Evolutionary conservation across 2,329 filamentous ascomycete species (phyloP), one percentile per base, ranked within the genome.

Genomic region (Achaetomium macrosporum): DNA sequence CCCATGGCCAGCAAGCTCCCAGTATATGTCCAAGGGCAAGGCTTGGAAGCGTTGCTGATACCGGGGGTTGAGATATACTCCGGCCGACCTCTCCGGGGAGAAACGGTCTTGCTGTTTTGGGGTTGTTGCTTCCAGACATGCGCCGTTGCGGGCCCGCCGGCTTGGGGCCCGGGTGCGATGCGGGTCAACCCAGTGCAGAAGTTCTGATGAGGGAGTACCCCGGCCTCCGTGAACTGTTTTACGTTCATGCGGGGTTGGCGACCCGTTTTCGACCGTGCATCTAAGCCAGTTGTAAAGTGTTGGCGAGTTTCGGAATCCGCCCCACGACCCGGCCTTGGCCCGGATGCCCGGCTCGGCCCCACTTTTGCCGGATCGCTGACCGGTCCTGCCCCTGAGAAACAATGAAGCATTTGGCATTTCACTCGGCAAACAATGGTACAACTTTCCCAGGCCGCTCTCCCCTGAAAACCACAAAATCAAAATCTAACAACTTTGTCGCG

Each of bases 261-360:
- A 17, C 48, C 44, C 20, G 48, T 51, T 54, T 52, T 43, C 43
- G 30, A 29, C 47, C 54, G 2, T 19, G 7, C 37, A 39, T 13
- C 31, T 16, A 43, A 54, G 54, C 43, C 25, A 13, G 16, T 29
- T 36, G 25, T 17, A 25, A 30, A 39, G 17, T 20, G 33, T 46
- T 47, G 50, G 39, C 49, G 55, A 53, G 55, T 52, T 55, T 57
- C 35, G 47, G 17, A 25, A 36, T 53, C 44, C 35, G 54, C 33
- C 52, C 16, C 29, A 13, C 35, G 50, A 36, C 47, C 42, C 42
- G 50, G 42, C 43, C 33, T 30, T n/a, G 51, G 41, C 42, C 54
- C 33, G 20, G 42, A 17, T 8, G 12, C 11, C 13, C 25, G 42
- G 42, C 36, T 45, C 25, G 25, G 46, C 42, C 52, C 55, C 51